A percentile compares a stretch with the other conserved stretches of the same genome.
Evolutionary conservation across 352 stramenopile species (phyloP).

Genomic region (Phytophthora litchii): DNA sequence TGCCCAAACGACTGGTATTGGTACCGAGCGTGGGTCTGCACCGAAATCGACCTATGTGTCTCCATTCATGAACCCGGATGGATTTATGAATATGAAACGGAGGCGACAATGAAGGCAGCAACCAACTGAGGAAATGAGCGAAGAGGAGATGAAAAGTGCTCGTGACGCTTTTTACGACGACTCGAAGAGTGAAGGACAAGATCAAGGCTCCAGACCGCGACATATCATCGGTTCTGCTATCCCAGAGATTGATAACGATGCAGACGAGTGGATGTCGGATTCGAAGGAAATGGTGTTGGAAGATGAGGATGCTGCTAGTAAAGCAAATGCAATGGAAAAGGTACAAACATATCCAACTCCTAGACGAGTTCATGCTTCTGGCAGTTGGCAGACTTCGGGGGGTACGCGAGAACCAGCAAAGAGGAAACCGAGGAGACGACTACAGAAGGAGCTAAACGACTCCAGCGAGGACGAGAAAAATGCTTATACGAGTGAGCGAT

Average conservation of each 20-base stretch:
- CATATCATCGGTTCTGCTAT: conserved; percentile 54
- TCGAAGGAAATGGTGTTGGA: conserved; percentile 43
- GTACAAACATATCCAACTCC: not conserved
- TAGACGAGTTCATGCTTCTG: not conserved
- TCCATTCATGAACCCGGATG: conserved; percentile 50
- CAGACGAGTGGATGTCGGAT: conserved; percentile 71
- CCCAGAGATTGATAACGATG: conserved; percentile 29
- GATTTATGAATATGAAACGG: conserved; percentile 35
- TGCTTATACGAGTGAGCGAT: conserved; percentile 40
- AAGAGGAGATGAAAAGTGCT: conserved; percentile 28
- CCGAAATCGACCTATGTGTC: conserved; percentile 50
- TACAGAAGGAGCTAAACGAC: conserved; percentile 9
- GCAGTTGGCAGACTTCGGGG: not conserved
- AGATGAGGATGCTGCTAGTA: not conserved
- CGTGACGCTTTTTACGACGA: conserved; percentile 49
- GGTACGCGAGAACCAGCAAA: conserved; percentile 6
- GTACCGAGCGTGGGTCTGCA: conserved; percentile 1
- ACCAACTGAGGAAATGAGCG: conserved; percentile 17
- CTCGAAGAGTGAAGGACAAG: conserved; percentile 22
- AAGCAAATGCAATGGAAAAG: not conserved
- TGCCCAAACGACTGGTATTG: conserved; percentile 20
- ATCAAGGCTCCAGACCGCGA: conserved; percentile 33
- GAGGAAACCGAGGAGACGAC: conserved; percentile 10
- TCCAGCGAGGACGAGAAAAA: conserved; percentile 37
- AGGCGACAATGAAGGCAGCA: conserved; percentile 21